Evolutionary conservation across 148 eudicot genomes (phyloP).

Genomic region (Persicaria maculosa): DNA sequence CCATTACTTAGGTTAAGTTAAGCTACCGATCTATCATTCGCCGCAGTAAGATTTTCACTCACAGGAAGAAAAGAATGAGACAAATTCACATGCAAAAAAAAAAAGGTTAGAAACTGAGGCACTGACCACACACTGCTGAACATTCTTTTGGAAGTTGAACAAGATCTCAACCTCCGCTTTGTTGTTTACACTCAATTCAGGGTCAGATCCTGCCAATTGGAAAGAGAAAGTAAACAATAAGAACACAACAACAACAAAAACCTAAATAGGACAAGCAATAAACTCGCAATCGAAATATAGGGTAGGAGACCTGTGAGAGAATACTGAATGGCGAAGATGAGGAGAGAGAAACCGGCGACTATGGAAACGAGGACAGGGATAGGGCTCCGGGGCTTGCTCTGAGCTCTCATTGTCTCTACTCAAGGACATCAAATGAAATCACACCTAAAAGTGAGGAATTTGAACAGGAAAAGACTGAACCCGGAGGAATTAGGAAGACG

Average conservation of each 20-base stretch:
- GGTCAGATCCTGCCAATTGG: constrained; percentile 23
- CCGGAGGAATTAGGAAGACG: not conserved
- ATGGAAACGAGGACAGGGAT: constrained; percentile 48
- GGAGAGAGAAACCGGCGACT: constrained; percentile 52
- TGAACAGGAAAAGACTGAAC: not conserved
- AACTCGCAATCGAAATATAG: not conserved
- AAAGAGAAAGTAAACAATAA: not conserved
- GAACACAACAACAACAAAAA: too few relatives aligned
- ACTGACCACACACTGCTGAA: constrained; percentile 85
- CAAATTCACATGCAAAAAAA: constrained; percentile 1
- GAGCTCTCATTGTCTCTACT: constrained; percentile 24
- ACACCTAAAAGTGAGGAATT: not conserved
- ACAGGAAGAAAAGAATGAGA: not conserved
- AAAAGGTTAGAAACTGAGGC: not conserved
- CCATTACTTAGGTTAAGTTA: not conserved
- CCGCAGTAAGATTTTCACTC: not conserved
- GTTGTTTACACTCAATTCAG: constrained; percentile 17
- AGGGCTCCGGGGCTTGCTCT: constrained; percentile 30
- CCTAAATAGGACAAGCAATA: not conserved
- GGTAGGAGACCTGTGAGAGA: constrained; percentile 37
- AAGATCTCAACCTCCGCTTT: constrained; percentile 35
- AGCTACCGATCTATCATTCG: not conserved
- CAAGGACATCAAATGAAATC: not conserved
- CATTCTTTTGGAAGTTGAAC: constrained; percentile 51
- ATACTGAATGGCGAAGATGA: constrained; percentile 53